These are phyloP conservation scores for Geoglossum cookeanum DNA, from an alignment of 2,329 filamentous ascomycete genomes.

Conservation along the genomic window DNA sequence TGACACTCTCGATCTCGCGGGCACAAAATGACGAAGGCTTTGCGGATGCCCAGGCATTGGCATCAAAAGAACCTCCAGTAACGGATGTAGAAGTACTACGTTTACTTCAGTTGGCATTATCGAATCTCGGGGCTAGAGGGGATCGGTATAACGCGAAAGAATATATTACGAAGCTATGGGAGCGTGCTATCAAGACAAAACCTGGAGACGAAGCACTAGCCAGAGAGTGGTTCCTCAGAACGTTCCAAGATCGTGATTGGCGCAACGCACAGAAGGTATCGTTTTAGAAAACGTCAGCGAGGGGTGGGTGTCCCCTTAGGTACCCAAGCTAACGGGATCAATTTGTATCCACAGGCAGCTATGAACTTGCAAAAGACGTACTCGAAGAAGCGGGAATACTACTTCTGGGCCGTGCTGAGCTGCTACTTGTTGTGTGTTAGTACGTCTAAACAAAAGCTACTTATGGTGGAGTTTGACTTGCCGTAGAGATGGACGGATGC, in stretches of 20 bases:
- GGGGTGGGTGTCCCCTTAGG: background rate
- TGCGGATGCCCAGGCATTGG: background rate
- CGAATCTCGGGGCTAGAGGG: conserved; percentile 18
- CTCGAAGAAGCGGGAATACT: conserved; percentile 26
- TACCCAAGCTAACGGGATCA: conserved; percentile 8
- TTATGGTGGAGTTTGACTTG: background rate
- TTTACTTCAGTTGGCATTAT: conserved; percentile 23
- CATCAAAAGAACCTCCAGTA: conserved; percentile 2
- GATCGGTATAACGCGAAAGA: conserved; percentile 9
- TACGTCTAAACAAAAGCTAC: background rate
- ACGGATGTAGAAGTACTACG: conserved; percentile 25
- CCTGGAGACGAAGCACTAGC: conserved; percentile 25
- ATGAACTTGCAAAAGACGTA: conserved; percentile 31
- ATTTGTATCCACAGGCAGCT: conserved; percentile 20
- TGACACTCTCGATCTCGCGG: background rate
- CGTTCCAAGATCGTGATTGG: conserved; percentile 24
- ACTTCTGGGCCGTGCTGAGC: conserved; percentile 30
- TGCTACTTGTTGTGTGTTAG: conserved; percentile 23
- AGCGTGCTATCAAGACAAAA: conserved; percentile 25
- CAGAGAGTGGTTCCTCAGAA: conserved; percentile 25
- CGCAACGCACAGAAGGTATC: conserved; percentile 27
- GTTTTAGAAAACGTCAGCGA: background rate
- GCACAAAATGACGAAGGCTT: conserved; percentile 2
- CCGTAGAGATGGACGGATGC: conserved; percentile 8
- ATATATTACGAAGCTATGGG: conserved; percentile 19